Conservation (phyloP, 352 stramenopile genomes). For the Blastocystis sp. region DNA sequence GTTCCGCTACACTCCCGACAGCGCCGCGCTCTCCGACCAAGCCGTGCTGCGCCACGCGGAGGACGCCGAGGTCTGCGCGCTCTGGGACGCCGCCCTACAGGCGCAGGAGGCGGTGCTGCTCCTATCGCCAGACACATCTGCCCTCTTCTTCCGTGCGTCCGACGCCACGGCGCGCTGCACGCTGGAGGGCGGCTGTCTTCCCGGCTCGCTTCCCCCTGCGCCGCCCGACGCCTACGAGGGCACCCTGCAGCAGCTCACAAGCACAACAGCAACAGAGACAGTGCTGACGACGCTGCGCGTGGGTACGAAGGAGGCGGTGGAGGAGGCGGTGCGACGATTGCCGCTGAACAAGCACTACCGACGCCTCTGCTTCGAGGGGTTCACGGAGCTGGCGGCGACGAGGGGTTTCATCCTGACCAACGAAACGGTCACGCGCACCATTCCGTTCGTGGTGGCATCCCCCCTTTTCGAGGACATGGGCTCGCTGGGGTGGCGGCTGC, state of each 20-base stretch:
- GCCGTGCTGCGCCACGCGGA: neutral
- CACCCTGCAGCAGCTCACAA: neutral
- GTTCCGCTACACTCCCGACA: constrained; percentile 29
- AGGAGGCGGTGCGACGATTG: constrained; percentile 2
- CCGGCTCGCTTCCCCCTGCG: neutral
- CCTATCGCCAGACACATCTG: neutral
- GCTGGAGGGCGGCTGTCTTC: neutral
- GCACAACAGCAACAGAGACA: neutral
- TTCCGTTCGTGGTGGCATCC: constrained; percentile 16
- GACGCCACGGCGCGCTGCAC: neutral
- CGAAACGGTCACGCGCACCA: neutral
- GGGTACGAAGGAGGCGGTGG: neutral
- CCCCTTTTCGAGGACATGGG: neutral
- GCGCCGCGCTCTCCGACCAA: neutral
- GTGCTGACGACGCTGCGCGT: neutral
- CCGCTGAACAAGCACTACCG: constrained; percentile 9
- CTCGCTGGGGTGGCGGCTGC: neutral
- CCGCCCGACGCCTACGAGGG: neutral
- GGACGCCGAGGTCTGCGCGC: constrained; percentile 1
- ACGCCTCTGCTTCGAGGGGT: constrained; percentile 3
- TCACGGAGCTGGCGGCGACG: neutral
- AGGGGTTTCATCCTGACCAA: neutral
- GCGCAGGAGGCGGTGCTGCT: too few species aligned
- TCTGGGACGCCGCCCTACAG: neutral
- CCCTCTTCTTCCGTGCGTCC: neutral